These are phyloP conservation scores for Fragaria nilgerrensis DNA, from an alignment of 306 rosid species.

Conservation along the genomic window DNA sequence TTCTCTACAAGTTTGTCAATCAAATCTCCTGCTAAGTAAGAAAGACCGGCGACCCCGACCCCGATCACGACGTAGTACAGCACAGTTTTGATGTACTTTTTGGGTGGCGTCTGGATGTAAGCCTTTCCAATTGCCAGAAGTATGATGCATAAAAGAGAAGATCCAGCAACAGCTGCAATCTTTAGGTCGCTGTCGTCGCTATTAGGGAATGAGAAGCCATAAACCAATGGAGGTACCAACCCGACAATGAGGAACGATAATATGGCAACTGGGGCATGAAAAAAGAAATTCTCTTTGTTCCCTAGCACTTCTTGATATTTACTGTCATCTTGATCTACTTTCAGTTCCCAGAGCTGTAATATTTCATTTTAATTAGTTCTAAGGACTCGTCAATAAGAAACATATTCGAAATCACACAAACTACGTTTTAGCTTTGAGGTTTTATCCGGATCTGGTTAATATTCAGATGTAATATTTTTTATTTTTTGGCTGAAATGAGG, in stretches of 20 bases:
- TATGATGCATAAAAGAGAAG: conserved; percentile 60
- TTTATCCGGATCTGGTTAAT: neutral
- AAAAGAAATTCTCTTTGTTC: conserved; percentile 41
- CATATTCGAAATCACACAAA: neutral
- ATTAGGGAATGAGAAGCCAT: conserved; percentile 59
- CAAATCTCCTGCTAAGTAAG: conserved; percentile 56
- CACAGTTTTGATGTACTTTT: conserved; percentile 45
- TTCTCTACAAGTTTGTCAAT: conserved; percentile 38
- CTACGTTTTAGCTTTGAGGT: neutral
- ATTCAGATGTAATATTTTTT: neutral
- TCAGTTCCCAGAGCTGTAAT: conserved; percentile 61
- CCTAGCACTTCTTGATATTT: conserved; percentile 48
- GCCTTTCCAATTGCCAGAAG: conserved; percentile 70
- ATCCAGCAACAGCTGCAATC: conserved; percentile 67
- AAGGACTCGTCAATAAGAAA: neutral
- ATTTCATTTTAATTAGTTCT: conserved; percentile 7
- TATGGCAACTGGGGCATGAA: conserved; percentile 47
- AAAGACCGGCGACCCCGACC: conserved; percentile 47
- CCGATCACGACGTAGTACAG: conserved; percentile 43
- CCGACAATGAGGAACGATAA: conserved; percentile 72
- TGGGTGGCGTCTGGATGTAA: conserved; percentile 35
- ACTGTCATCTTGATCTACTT: conserved; percentile 29
- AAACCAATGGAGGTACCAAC: conserved; percentile 58
- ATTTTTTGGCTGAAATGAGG: too few species aligned
- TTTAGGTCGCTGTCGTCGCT: conserved; percentile 52